Evolutionary conservation across 2,329 filamentous ascomycete species (phyloP).

Genomic region (Cercospora canescens): DNA sequence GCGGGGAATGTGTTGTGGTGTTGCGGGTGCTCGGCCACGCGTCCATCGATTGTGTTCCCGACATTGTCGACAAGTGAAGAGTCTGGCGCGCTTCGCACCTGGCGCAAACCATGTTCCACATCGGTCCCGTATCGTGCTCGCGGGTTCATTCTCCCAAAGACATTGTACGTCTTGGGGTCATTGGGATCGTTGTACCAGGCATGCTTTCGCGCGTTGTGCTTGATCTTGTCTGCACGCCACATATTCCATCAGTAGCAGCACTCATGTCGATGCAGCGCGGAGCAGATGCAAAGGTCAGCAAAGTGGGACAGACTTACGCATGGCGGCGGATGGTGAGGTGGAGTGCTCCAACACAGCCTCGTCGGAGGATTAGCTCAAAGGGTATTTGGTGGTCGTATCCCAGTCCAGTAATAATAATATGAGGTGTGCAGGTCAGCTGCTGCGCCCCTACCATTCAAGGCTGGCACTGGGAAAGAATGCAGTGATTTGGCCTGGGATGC

Average conservation of each 20-base stretch:
- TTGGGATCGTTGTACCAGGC: conserved; percentile 32
- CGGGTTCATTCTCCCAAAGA: conserved; percentile 27
- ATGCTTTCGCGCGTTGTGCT: conserved; percentile 28
- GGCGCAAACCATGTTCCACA: conserved; percentile 24
- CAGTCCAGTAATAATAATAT: background rate
- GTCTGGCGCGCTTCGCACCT: conserved; percentile 18
- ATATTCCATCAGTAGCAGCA: conserved; percentile 12
- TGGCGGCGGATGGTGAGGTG: background rate
- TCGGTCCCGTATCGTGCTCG: conserved; percentile 19
- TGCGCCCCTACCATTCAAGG: background rate
- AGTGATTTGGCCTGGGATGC: background rate
- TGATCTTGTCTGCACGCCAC: conserved; percentile 29
- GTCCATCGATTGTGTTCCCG: conserved; percentile 18
- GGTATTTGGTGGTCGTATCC: background rate
- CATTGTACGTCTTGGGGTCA: conserved; percentile 29
- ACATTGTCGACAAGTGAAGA: conserved; percentile 15
- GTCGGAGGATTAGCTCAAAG: conserved; percentile 2
- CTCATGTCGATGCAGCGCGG: conserved; percentile 1
- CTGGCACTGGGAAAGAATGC: background rate
- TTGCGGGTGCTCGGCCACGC: background rate
- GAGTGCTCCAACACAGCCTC: background rate
- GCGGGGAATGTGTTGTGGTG: conserved; percentile 13
- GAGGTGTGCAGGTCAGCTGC: background rate
- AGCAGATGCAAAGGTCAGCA: background rate
- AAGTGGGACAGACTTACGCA: conserved; percentile 1